Percentiles rank a stretch among this genome's conserved stretches.
These are phyloP conservation scores for Emergomyces pasteurianus DNA, from an alignment of 2,329 filamentous ascomycete genomes.

Conservation along the genomic window DNA sequence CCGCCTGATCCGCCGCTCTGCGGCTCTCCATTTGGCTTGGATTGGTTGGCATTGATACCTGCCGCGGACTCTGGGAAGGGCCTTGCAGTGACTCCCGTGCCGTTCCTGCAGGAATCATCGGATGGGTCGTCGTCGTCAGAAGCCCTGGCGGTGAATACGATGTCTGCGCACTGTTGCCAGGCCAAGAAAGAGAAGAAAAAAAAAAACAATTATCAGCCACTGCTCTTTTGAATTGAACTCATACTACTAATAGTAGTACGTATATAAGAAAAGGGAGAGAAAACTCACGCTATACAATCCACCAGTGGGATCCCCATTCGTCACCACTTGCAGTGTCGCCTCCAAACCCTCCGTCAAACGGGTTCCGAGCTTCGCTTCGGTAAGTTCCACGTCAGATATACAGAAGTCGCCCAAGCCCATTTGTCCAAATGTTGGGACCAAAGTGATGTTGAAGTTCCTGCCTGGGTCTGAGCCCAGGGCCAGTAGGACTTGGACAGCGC, in stretches of 20 bases:
- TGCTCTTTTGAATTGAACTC: not conserved
- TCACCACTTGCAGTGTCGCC: slow-evolving; percentile 59
- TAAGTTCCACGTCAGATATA: slow-evolving; percentile 42
- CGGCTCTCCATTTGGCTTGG: slow-evolving; percentile 22
- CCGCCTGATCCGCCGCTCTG: slow-evolving; percentile 15
- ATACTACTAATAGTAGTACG: not conserved
- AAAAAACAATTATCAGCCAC: slow-evolving; percentile 2
- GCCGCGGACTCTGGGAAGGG: slow-evolving; percentile 28
- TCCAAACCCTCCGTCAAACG: slow-evolving; percentile 48
- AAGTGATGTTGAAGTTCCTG: slow-evolving; percentile 56
- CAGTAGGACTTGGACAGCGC: slow-evolving; percentile 42
- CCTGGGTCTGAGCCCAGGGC: slow-evolving; percentile 41
- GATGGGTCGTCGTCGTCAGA: slow-evolving; percentile 34
- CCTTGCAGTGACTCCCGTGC: slow-evolving; percentile 41
- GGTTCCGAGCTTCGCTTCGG: slow-evolving; percentile 23
- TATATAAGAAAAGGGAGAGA: not conserved
- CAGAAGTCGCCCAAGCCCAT: slow-evolving; percentile 55
- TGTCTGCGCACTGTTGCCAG: slow-evolving; percentile 53
- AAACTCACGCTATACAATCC: slow-evolving; percentile 53
- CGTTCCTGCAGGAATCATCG: slow-evolving; percentile 44
- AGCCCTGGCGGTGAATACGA: slow-evolving; percentile 49
- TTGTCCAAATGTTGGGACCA: slow-evolving; percentile 50
- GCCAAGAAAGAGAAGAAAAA: too few species aligned
- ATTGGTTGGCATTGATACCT: slow-evolving; percentile 34
- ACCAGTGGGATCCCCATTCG: slow-evolving; percentile 44